Evolutionary conservation across 257 asterid genomes (phyloP), one percentile per base, ranked within the genome.

Genomic region (Fraxinus pennsylvanica): DNA sequence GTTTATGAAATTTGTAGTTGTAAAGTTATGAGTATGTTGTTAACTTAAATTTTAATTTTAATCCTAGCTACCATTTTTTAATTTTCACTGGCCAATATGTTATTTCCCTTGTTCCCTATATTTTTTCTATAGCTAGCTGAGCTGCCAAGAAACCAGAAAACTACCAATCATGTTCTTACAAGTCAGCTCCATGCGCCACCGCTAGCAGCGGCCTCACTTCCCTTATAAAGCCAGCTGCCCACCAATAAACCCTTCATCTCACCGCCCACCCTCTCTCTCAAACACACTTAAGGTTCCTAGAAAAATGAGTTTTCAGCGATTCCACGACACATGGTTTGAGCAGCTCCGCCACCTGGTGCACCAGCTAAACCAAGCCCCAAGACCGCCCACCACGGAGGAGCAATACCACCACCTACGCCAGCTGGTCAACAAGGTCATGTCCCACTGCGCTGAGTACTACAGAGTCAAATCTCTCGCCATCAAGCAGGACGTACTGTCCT

Each of bases 371-470:
- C 83, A 82, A 6, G 65, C 84, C 29, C 90, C 84, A 0, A 4
- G 47, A 14, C 87, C 88, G 2, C 87, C 91, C 13, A 66, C 85
- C 72, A 66, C 76, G 76, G 88, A 80, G 3, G 90, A 88, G 10
- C 84, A 83, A 38, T 79, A 74, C 63, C 83, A 75, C 13, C 78
- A 78, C 41, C 88, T 79, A 38, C 54, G 68, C 7, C 88, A 82
- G 13, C 91, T 89, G 0, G 88, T 92, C 57, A 84, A 83, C 1
- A 83, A 83, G 72, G 39, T 80, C 35, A 66, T 86, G 70, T 54
- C 87, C 14, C 97, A 93, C 90, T 85, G 83, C 84, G 30, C 72
- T 14, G 91, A 87, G 12, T 94, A 87, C 88, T 85, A 92, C 85
- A 66, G 83, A 3, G 81, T 85, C 72, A 94, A 92, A n/a, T 69